These are phyloP conservation scores for Tremella fuciformis DNA, from an alignment of 768 basidiomycete species.

Conservation along the genomic window DNA sequence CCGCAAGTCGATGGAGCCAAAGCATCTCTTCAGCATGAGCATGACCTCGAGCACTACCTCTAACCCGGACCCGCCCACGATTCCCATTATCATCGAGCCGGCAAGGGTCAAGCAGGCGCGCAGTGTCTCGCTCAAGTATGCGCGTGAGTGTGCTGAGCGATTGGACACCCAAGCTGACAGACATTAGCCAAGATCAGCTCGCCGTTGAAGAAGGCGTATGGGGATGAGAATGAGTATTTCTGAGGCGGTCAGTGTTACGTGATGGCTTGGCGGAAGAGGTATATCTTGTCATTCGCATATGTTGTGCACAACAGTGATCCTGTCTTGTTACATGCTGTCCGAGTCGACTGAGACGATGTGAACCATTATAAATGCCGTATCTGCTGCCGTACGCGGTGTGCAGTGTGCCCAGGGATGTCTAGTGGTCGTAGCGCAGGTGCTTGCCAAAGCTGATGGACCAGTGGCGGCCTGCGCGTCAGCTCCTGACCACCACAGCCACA, in stretches of 20 bases:
- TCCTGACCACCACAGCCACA: no score
- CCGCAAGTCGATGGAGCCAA: constrained; percentile 52
- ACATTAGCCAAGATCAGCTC: constrained; percentile 44
- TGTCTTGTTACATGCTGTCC: neutral
- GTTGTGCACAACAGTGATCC: neutral
- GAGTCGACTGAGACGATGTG: no score
- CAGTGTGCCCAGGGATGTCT: neutral
- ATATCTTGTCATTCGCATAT: neutral
- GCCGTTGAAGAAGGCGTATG: constrained; percentile 42
- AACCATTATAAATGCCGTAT: constrained; percentile 1
- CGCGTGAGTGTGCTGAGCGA: constrained; percentile 34
- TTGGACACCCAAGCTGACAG: constrained; percentile 5
- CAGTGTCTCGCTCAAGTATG: constrained; percentile 43
- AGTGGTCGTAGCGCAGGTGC: constrained; percentile 30
- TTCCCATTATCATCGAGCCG: neutral
- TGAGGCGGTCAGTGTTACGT: neutral
- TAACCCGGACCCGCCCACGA: neutral
- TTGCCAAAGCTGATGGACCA: constrained; percentile 35
- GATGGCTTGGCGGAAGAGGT: neutral
- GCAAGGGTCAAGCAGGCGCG: constrained; percentile 11
- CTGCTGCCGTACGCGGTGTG: neutral
- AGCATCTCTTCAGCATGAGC: neutral
- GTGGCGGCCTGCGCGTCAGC: constrained; percentile 22
- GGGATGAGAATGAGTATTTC: constrained; percentile 3
- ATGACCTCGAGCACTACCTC: neutral